Evolutionary conservation across 352 stramenopile genomes (phyloP).

Genomic region (Phytopythium helicoides): DNA sequence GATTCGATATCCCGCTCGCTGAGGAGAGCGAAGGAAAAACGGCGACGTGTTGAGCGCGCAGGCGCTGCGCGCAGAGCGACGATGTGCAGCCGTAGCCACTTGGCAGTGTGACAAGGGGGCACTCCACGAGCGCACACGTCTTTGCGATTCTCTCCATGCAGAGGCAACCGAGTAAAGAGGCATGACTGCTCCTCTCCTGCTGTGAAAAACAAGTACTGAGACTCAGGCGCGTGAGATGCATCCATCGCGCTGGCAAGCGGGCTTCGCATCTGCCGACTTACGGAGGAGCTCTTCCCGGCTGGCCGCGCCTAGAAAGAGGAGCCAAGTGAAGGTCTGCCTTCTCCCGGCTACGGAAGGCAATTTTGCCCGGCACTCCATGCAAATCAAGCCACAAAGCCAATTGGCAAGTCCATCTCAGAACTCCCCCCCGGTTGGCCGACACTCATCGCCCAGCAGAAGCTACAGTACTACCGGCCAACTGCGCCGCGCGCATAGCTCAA

Average conservation of each 20-base stretch:
- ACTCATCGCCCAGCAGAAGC: too few relatives aligned
- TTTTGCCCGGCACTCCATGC: neutral
- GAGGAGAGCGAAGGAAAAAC: too few relatives aligned
- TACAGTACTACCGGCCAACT: too few relatives aligned
- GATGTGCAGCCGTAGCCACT: too few relatives aligned
- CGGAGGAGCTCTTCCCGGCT: neutral
- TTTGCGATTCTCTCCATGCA: too few relatives aligned
- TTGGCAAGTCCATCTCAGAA: conserved; percentile 9
- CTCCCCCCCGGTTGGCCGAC: neutral
- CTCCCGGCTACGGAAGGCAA: neutral
- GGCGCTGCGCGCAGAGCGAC: too few relatives aligned
- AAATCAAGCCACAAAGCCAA: too few relatives aligned
- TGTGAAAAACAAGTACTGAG: too few relatives aligned
- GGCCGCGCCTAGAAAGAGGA: neutral
- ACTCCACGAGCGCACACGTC: too few relatives aligned
- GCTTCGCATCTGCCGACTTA: conserved; percentile 5
- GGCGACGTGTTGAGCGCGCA: too few relatives aligned
- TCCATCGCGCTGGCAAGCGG: conserved; percentile 3
- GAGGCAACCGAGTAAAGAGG: neutral
- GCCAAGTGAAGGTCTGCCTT: neutral
- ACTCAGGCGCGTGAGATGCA: conserved; percentile 6
- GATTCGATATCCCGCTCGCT: too few relatives aligned
- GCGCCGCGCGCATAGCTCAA: neutral
- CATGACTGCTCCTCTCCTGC: neutral
- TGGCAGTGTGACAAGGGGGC: too few relatives aligned